Conservation (phyloP, 2,329 filamentous ascomycete species). For the Metarhizium humberi region DNA sequence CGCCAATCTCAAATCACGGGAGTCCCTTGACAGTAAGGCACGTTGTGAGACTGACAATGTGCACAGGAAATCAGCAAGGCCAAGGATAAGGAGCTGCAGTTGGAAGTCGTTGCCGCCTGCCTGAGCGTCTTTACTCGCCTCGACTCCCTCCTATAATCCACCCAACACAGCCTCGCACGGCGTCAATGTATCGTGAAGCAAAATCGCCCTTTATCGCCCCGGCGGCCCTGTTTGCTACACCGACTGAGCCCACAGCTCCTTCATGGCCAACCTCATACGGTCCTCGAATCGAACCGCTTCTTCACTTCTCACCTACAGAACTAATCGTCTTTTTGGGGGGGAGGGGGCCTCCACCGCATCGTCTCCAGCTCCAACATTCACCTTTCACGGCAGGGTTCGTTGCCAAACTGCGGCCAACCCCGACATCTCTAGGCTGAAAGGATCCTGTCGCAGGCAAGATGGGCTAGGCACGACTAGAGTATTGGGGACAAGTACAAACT, state of each 20-base stretch:
- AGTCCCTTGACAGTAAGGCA: not conserved
- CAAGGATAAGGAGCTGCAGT: constrained; percentile 90
- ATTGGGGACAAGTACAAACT: not conserved
- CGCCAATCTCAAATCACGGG: not conserved
- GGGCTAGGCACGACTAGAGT: not conserved
- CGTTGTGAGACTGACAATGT: not conserved
- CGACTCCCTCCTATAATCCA: constrained; percentile 75
- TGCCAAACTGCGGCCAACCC: not conserved
- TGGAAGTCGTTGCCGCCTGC: constrained; percentile 95
- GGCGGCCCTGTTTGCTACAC: not conserved
- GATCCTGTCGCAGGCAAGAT: not conserved
- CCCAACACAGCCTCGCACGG: not conserved
- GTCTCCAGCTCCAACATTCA: not conserved
- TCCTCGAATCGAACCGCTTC: not conserved
- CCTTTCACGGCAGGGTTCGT: not conserved
- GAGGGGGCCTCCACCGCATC: not conserved
- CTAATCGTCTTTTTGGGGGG: not conserved
- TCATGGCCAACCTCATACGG: not conserved
- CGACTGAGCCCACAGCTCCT: not conserved
- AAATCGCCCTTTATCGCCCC: not conserved
- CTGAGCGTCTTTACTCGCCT: constrained; percentile 95
- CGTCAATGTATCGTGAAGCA: not conserved
- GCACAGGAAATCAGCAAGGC: constrained; percentile 64
- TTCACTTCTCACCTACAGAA: not conserved
- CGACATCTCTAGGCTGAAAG: not conserved